A percentile compares a stretch with the other conserved stretches of the same genome.
These are phyloP conservation scores for Calonectria crousiana DNA, from an alignment of 2,329 filamentous ascomycete genomes.

Conservation along the genomic window DNA sequence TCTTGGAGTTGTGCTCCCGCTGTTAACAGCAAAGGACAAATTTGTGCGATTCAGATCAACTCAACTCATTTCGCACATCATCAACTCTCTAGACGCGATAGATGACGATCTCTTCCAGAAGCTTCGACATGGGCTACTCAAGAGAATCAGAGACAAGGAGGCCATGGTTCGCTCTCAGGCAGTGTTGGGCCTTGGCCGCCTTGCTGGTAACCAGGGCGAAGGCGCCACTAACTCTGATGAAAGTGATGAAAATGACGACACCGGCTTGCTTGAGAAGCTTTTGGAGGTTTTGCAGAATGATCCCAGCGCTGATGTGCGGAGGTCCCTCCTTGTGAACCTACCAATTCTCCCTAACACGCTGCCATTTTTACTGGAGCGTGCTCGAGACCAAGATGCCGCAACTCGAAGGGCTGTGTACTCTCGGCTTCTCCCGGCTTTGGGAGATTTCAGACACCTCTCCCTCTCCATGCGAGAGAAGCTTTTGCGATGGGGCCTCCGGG, in stretches of 20 bases:
- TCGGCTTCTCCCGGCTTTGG: slow-evolving; percentile 85
- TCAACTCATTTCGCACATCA: slow-evolving; percentile 89
- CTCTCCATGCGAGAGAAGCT: slow-evolving; percentile 96
- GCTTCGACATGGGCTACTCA: slow-evolving; percentile 82
- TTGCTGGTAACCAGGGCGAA: slow-evolving; percentile 83
- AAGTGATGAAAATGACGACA: slow-evolving; percentile 72
- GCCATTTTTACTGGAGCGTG: slow-evolving; percentile 89
- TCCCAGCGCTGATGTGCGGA: slow-evolving; percentile 90
- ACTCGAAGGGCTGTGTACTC: slow-evolving; percentile 91
- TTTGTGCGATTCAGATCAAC: slow-evolving; percentile 90
- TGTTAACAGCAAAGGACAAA: slow-evolving; percentile 92
- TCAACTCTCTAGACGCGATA: slow-evolving; percentile 92
- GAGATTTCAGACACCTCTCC: slow-evolving; percentile 94
- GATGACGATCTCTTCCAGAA: slow-evolving; percentile 92
- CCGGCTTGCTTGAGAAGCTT: slow-evolving; percentile 83
- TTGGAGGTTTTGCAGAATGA: slow-evolving; percentile 93
- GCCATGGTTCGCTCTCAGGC: slow-evolving; percentile 92
- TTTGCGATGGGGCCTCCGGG: slow-evolving; percentile 91
- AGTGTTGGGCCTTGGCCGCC: slow-evolving; percentile 86
- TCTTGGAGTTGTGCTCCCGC: slow-evolving; percentile 77
- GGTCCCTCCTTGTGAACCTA: slow-evolving; percentile 90
- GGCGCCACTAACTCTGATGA: slow-evolving; percentile 78
- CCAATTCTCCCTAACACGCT: slow-evolving; percentile 86
- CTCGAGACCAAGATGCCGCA: slow-evolving; percentile 86
- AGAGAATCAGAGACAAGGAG: slow-evolving; percentile 93